Percentiles rank a stretch among this genome's conserved stretches.
Conservation (phyloP, 495 filamentous ascomycete species). For the Penicillium maclennaniae region DNA sequence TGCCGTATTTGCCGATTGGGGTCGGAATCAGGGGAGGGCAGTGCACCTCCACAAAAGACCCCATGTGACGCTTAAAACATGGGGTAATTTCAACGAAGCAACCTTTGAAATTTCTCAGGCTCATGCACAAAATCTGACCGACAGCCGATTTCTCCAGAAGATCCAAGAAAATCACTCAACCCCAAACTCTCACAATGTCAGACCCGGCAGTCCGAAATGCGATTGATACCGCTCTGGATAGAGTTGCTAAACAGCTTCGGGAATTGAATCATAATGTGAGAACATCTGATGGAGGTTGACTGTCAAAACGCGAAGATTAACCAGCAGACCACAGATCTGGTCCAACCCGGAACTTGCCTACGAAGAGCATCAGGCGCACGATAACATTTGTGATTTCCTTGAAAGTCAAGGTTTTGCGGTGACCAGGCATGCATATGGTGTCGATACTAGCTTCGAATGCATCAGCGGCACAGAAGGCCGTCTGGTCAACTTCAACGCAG, state of each 20-base stretch:
- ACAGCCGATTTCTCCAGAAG: background rate
- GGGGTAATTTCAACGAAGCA: too few relatives aligned
- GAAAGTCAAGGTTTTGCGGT: slow-evolving; percentile 5
- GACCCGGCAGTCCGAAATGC: background rate
- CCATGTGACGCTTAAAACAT: background rate
- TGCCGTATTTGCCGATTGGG: background rate
- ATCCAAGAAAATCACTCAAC: background rate
- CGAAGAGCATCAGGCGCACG: slow-evolving; percentile 13
- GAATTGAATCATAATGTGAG: slow-evolving; percentile 2
- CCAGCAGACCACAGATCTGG: background rate
- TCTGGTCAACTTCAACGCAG: slow-evolving; percentile 13
- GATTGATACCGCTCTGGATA: background rate
- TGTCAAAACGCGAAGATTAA: background rate
- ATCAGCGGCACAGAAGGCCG: slow-evolving; percentile 7
- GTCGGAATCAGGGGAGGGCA: background rate
- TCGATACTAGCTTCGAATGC: slow-evolving; percentile 9
- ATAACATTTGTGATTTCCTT: slow-evolving; percentile 10
- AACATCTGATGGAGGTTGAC: background rate
- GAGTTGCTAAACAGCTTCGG: slow-evolving; percentile 1
- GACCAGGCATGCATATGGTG: slow-evolving; percentile 9
- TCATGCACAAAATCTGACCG: background rate
- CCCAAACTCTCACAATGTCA: background rate
- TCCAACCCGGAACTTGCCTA: slow-evolving; percentile 12
- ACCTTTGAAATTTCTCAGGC: too few relatives aligned
- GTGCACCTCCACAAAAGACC: background rate